Conservation (phyloP, 192 early-diverging fungal species). For the Gryganskiella cystojenkinii region DNA sequence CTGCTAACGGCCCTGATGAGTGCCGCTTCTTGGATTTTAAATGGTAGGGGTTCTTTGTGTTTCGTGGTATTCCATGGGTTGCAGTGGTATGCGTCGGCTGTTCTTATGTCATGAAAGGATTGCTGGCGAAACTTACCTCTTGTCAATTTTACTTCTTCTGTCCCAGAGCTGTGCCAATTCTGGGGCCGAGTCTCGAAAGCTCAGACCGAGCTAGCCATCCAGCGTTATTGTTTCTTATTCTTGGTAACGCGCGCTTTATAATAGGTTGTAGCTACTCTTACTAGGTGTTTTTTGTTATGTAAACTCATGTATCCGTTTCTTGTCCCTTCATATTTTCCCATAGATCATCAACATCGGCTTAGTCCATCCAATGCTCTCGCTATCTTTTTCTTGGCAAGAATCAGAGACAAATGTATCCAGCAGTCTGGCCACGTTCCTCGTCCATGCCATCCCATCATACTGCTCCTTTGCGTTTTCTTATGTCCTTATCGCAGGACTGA, state of each 20-base stretch:
- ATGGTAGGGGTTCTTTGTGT: constrained; percentile 16
- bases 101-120: no score
- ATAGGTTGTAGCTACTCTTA: background rate
- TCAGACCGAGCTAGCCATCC: constrained; percentile 19
- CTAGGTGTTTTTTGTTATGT: background rate
- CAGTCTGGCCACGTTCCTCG: constrained; percentile 6
- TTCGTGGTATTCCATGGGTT: no score
- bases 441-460: constrained; percentile 37
- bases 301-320: background rate
- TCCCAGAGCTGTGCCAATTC: constrained; percentile 18
- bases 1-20: constrained; percentile 16
- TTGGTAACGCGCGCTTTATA: constrained; percentile 4
- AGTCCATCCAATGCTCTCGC: constrained; percentile 20
- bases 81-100: no score
- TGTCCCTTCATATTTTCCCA: background rate
- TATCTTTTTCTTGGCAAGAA: constrained; percentile 26
- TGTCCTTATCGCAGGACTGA: constrained; percentile 15
- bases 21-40: constrained; percentile 23
- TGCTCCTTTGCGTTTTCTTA: constrained; percentile 32
- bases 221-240: constrained; percentile 19
- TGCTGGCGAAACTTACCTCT: no score
- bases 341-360: constrained; percentile 11
- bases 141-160: no score
- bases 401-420: background rate
- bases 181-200: constrained; percentile 30